A percentile compares a stretch with the other conserved stretches of the same genome.
phyloP scores from a whole-genome alignment of 1,284 basidiomycete genomes.

The Cutaneotrichosporon sp. region DNA sequence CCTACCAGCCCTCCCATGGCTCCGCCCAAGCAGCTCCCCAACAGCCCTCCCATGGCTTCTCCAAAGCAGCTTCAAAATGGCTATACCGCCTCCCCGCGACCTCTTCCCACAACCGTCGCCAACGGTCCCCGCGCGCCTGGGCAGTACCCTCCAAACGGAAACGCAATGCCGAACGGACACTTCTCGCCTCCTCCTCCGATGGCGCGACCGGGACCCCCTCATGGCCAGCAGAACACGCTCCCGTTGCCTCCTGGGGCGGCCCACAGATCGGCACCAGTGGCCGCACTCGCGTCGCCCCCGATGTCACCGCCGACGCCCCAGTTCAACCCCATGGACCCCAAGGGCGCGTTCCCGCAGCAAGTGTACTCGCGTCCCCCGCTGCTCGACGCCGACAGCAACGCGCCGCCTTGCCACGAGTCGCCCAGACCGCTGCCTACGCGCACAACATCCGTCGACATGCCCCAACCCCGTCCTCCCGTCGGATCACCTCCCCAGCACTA shows the following conservation, averaged over 20 bases:
- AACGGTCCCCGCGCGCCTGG: neutral
- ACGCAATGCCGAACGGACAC: conserved; percentile 1
- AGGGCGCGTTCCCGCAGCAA: conserved; percentile 14
- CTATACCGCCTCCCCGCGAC: neutral
- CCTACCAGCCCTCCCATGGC: neutral
- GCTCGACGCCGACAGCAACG: conserved; percentile 12
- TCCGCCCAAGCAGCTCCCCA: conserved; percentile 4
- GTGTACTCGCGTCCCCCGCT: conserved; percentile 23
- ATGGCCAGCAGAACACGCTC: neutral
- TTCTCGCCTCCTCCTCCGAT: conserved; percentile 2
- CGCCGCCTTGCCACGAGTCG: neutral
- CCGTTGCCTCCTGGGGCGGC: conserved; percentile 4
- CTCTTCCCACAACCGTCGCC: neutral
- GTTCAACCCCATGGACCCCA: neutral
- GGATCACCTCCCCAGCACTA: neutral
- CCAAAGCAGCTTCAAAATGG: conserved; percentile 1
- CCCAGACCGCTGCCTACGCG: neutral
- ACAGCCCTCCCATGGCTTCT: conserved; percentile 4
- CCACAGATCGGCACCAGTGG: conserved; percentile 2
- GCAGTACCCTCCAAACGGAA: neutral
- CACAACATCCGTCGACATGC: neutral
- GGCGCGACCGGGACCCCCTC: neutral
- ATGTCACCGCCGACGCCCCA: conserved; percentile 1
- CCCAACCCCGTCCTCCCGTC: neutral
- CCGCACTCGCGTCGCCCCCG: conserved; percentile 15